Base-by-base conservation (phyloP, 495 filamentous ascomycete species). In the Neurospora terricola region DNA sequence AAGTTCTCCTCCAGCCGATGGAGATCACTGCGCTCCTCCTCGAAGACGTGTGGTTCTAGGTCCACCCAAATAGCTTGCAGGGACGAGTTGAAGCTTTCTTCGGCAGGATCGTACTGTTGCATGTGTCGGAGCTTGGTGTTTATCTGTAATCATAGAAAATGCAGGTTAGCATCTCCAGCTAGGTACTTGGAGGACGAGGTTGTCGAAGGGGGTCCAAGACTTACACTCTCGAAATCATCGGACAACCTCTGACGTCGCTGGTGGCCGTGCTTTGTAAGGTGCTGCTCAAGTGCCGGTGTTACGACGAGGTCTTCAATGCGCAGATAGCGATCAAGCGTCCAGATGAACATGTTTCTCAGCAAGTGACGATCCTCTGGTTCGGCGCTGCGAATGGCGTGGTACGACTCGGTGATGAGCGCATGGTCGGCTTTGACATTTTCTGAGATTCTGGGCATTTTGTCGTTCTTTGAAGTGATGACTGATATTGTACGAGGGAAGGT, bases 21-120 rank as follows among this genome's bases (percentile, higher is more conserved):
- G n/a, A 80, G 77, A 21, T 80, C 78, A 2, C 70, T 69, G 21
- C 21, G 43, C 1, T 70, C 48, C 73, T 80, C 79, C 45, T 79
- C 78, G 18, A 66, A 62, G 66, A 80, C 74, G 16, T 79, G 79
- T 11, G 78, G 79, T 69, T 80, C 78, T n/a, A 80, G 72, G 45
- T 80, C 78, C 62, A 76, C 69, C 79, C 79, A 80, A 54, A 79
- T 77, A 36, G 78, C 76, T 6, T 54, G 73, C n/a, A 80, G 73
- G 0, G 78, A 34, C 6, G 78, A 66, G 5, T 78, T 72, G 42
- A 78, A 79, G 69, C 76, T 78, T 38, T 71, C 42, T 10, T 76
- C 74, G 8, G 74, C 42, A 4, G 75, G 75, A 14, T 74, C 37
- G 54, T 72, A 78, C 16, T n/a, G 39, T 21, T 72, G 71, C 76